These are phyloP conservation scores for Neckera pumila DNA, from an alignment of 225 moss, liverwort and hornwort genomes.

Conservation along the genomic window DNA sequence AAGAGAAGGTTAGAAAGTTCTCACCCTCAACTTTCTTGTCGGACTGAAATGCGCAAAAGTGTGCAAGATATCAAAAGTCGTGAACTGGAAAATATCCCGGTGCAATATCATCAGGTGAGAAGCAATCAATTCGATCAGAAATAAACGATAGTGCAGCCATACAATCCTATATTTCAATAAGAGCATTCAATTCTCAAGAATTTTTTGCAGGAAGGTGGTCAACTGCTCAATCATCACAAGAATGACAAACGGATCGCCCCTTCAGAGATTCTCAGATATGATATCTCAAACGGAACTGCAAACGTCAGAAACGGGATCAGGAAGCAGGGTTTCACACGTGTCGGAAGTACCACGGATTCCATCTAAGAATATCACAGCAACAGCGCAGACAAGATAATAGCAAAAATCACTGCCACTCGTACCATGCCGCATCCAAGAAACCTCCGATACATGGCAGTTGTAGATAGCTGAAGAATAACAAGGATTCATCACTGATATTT, in stretches of 20 bases:
- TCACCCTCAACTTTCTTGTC: no score
- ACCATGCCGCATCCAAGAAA: background rate
- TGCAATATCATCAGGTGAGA: no score
- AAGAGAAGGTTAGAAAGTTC: no score
- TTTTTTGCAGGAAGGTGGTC: background rate
- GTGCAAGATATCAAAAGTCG: no score
- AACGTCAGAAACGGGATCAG: background rate
- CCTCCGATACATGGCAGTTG: background rate
- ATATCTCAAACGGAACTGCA: background rate
- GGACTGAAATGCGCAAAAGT: no score
- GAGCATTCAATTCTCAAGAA: no score
- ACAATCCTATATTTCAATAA: no score
- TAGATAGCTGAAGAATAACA: background rate
- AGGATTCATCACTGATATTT: background rate
- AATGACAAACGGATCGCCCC: background rate
- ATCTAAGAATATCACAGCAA: background rate
- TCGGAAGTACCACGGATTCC: background rate
- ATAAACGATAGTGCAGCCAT: background rate
- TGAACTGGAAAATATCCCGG: no score
- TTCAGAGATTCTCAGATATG: background rate
- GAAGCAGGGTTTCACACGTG: background rate
- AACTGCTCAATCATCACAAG: background rate
- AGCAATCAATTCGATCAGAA: background rate
- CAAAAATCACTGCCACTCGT: background rate
- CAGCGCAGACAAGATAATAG: background rate